phyloP scores from a whole-genome alignment of 2,329 filamentous ascomycete genomes.

The Colletotrichum higginsianum region DNA sequence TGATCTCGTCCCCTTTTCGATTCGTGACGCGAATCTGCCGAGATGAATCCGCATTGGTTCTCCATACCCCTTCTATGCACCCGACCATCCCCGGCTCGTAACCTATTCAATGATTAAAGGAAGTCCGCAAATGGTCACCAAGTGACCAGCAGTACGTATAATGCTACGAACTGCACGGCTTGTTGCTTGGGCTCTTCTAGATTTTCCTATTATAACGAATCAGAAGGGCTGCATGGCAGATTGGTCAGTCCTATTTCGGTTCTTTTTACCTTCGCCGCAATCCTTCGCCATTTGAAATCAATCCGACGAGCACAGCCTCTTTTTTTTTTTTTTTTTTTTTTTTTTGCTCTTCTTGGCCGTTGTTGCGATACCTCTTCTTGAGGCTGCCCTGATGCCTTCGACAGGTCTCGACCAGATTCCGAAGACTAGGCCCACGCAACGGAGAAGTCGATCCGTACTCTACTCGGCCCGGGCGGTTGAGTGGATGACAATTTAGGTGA shows the following conservation, averaged over 20 bases:
- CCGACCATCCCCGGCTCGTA: conserved; percentile 6
- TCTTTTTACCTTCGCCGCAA: conserved; percentile 20
- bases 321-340: not conserved
- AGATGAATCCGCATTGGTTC: conserved; percentile 6
- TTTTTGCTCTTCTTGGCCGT: not conserved
- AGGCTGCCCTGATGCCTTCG: not conserved
- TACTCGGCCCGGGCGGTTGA: conserved; percentile 6
- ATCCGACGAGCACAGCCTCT: not conserved
- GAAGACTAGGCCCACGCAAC: not conserved
- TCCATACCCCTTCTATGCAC: not conserved
- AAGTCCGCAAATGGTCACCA: not conserved
- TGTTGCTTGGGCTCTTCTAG: not conserved
- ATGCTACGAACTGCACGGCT: not conserved
- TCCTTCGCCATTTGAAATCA: not conserved
- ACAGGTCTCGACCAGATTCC: not conserved
- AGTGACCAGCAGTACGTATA: not conserved
- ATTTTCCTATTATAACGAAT: conserved; percentile 19
- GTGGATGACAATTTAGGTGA: conserved; percentile 16
- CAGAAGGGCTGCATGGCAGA: not conserved
- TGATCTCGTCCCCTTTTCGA: conserved; percentile 6
- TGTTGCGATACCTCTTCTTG: not conserved
- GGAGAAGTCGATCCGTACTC: not conserved
- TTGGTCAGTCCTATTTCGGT: conserved; percentile 13
- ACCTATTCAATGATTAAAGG: not conserved
- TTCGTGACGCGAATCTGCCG: conserved; percentile 15